These are phyloP conservation scores for Annulohypoxylon nitens DNA, from an alignment of 495 filamentous ascomycete species.

Conservation along the genomic window DNA sequence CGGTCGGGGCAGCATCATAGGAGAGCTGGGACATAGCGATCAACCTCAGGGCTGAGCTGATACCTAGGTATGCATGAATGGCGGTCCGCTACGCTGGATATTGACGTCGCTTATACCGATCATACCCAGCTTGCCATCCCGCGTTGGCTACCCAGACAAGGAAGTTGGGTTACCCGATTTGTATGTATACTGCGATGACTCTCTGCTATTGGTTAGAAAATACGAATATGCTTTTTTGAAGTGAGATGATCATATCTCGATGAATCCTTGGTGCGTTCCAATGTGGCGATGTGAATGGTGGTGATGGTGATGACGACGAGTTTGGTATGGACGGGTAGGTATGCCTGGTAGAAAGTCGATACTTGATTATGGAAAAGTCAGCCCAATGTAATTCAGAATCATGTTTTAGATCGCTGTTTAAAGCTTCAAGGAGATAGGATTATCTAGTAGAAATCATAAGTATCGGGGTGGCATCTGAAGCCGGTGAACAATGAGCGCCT, in stretches of 20 bases:
- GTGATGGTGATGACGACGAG: too few species aligned
- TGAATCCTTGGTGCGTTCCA: background rate
- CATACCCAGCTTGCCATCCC: background rate
- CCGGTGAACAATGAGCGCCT: too few species aligned
- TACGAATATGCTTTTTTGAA: background rate
- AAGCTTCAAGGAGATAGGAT: background rate
- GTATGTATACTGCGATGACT: background rate
- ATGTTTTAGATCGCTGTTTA: background rate
- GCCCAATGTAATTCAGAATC: background rate
- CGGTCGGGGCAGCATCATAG: background rate
- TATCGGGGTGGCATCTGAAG: background rate
- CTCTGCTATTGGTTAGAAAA: background rate
- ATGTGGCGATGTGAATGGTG: background rate
- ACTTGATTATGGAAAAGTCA: background rate
- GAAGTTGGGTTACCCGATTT: background rate
- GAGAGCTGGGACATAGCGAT: background rate
- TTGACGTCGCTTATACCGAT: background rate
- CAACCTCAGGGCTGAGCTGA: background rate
- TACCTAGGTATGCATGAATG: background rate
- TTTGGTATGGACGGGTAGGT: background rate
- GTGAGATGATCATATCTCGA: background rate
- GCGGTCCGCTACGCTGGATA: background rate
- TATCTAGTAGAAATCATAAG: background rate
- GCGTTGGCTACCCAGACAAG: background rate
- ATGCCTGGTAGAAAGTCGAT: background rate